Base-by-base conservation (phyloP, 2,329 filamentous ascomycete species). In the Pseudocercospora musae region DNA sequence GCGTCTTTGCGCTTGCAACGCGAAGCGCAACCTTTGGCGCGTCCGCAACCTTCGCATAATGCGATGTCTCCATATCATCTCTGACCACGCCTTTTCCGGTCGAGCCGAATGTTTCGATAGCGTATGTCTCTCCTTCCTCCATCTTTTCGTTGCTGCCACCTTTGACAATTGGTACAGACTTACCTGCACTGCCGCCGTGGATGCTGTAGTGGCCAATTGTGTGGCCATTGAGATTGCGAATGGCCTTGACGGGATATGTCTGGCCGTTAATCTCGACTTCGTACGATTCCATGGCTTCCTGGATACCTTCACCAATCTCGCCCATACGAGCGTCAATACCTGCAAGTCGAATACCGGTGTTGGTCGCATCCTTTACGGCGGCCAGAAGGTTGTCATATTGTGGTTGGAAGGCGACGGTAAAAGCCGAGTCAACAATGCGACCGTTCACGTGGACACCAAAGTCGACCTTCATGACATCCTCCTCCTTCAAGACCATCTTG, bases 391-490 rank as follows among this genome's bases (percentile, higher is more conserved):
- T 88, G 75, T 93, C 89, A 75, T 91, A 93, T 67, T 83, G 84
- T 23, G 84, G 85, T 70, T 93, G 88, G 72, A 91, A 93, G 0
- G 89, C 82, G 76, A 93, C 81, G 9, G 90, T 93, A 73, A 92
- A 94, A 5, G 90, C 90, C 67, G 87, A 90, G 78, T 94, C 90
- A 62, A 93, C 89, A 72, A 93, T 94, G 68, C 87, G 84, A 3
- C 90, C 90, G 71, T 89, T 90, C 71, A 93, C 84, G 74, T 94
- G 90, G 29, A 93, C 90, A 54, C 90, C 90, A 71, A 92, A 90
- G 71, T 94, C 90, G 7, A 93, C 87, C 76, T 91, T 93, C 83
- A 94, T 84, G 37, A 96, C 90, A 73, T 96, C 90, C 65, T 86
- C 84, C 72, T 89, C 81, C 62, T 95, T 79, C 33, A 92, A 78